Base-by-base conservation (phyloP, 768 basidiomycete species). In the Lactifluus hygrophoroides region DNA sequence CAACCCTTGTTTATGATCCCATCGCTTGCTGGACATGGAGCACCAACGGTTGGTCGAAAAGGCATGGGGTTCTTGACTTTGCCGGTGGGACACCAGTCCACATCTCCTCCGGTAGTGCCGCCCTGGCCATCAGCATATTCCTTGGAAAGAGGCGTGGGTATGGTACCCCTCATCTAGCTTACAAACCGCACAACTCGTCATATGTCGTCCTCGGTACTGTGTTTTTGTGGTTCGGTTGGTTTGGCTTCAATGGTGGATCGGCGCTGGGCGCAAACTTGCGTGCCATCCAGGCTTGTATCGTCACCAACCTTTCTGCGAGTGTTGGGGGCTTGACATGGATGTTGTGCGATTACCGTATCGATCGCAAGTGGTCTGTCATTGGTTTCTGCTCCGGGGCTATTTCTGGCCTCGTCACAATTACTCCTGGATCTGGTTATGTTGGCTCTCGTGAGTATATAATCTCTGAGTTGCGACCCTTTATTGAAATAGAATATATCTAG, bases 1-100 rank as follows among this genome's bases (percentile, higher is more conserved):
- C 81, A 10, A 88, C 88, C 6, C 66, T 93, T 57, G 91, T 94
- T 16, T 97, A 97, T 72, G 88, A 95, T 67, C 93, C 94, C 2
- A 84, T 98, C 56, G 95, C 92, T 0, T 92, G 90, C 73, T 96
- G 94, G 94, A 90, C 93, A 4, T 98, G 95, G 95, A 93, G 92
- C 66, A 63, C 79, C 35, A 81, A 87, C 34, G 82, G 84, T 10
- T 84, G 83, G 94, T 86, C 88, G 0, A 85, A 76, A 72, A 68
- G 81, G 34, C 76, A 90, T 51, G 94, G 92, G 17, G 88, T 86
- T 58, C 86, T 92, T 54, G 90, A 94, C 69, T 94, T 95, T 61
- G 94, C 94, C 9, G 94, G 94, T 28, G 95, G 95, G 51, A 94
- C 92, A 13, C 95, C 95, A 21, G 93, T 99, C 61, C 94, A 99